These are phyloP conservation scores for Mrakia blollopis DNA, from an alignment of 768 basidiomycete species.

Conservation along the genomic window DNA sequence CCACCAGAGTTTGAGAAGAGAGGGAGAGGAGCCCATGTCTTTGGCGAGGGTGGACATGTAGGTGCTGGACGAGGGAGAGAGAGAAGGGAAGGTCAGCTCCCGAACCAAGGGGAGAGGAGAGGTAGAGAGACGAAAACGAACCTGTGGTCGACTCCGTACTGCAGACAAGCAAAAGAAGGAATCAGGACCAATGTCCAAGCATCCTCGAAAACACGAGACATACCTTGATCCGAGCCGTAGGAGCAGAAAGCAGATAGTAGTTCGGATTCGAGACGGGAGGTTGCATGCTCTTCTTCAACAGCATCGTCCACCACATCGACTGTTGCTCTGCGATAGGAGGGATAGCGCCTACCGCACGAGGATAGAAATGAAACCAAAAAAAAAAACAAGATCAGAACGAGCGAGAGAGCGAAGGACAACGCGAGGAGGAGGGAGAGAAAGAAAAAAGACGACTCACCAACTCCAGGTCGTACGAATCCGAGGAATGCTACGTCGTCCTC, in stretches of 20 bases:
- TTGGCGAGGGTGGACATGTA: conserved; percentile 58
- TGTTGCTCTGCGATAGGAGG: conserved; percentile 62
- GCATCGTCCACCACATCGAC: conserved; percentile 55
- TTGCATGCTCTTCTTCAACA: conserved; percentile 49
- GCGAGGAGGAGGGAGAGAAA: background rate
- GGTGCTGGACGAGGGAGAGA: conserved; percentile 46
- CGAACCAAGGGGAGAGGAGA: background rate
- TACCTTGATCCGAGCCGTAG: conserved; percentile 51
- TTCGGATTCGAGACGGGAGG: conserved; percentile 50
- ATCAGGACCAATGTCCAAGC: background rate
- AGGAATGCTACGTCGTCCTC: conserved; percentile 51
- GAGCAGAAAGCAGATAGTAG: conserved; percentile 55
- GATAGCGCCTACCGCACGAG: conserved; percentile 51
- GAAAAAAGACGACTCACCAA: conserved; percentile 47
- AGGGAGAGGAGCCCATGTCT: conserved; percentile 57
- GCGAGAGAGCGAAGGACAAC: no score
- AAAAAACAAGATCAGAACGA: background rate
- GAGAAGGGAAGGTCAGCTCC: background rate
- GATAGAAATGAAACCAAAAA: conserved; percentile 14
- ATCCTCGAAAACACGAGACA: conserved; percentile 34
- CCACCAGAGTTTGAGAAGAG: conserved; percentile 50
- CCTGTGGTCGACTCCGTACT: conserved; percentile 57
- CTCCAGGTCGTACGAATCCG: conserved; percentile 57
- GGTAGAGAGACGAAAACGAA: background rate
- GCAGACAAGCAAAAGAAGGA: background rate